Conservation (phyloP, 257 asterid species). For the Marsdenia floribunda region DNA sequence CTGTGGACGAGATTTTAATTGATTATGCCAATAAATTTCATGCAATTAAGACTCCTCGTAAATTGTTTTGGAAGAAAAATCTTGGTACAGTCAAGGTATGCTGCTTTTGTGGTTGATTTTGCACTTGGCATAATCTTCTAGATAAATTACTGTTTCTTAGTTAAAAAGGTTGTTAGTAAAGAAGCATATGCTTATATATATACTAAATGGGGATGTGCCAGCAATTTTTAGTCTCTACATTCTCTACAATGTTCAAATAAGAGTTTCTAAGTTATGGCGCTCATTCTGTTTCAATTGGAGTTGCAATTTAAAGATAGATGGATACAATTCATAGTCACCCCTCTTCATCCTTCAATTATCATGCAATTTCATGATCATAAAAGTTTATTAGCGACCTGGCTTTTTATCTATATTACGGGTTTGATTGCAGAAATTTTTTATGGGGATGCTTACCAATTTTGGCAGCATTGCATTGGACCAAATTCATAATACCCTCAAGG, state of each 20-base stretch:
- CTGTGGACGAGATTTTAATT: conserved; percentile 61
- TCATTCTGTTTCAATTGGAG: conserved; percentile 60
- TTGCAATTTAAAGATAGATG: conserved; percentile 81
- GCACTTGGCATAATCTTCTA: background rate
- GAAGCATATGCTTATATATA: background rate
- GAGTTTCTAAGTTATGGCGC: conserved; percentile 12
- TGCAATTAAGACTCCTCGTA: conserved; percentile 94
- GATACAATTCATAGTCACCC: conserved; percentile 70
- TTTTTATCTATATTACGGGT: no score
- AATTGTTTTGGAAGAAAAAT: conserved; percentile 90
- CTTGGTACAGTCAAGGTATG: conserved; percentile 97
- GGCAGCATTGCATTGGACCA: conserved; percentile 98
- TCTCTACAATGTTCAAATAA: conserved; percentile 10
- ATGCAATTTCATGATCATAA: conserved; percentile 81
- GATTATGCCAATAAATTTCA: conserved; percentile 79
- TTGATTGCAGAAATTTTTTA: conserved; percentile 71
- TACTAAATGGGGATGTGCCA: background rate
- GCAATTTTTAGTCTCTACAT: background rate
- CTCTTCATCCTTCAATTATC: conserved; percentile 88
- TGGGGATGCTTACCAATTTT: conserved; percentile 93
- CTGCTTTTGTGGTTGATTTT: conserved; percentile 22
- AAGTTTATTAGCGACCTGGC: conserved; percentile 37
- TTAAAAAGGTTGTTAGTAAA: background rate
- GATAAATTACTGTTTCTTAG: background rate
- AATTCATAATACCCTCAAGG: conserved; percentile 88